Evolutionary conservation across 2,329 filamentous ascomycete species (phyloP), one percentile per base, ranked within the genome.

Genomic region (Fusarium tanahbumbuense): DNA sequence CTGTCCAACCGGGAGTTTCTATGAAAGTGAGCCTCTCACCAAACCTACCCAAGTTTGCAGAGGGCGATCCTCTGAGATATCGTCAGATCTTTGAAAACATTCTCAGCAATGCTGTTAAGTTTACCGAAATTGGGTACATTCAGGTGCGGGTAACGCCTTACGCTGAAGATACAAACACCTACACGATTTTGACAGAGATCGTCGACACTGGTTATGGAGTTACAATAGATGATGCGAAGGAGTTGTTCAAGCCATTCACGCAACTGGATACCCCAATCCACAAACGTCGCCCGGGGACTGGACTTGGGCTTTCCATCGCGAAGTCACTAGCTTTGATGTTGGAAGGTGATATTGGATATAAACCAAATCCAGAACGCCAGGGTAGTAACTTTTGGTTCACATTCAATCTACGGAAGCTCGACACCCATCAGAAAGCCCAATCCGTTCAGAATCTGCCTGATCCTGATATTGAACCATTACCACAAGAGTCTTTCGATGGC

Each of bases 381-480:
- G 57, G 57, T 7, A 60, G 57, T 3, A 59, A 32, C 16, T 60
- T 60, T 22, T 60, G 57, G 57, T 60, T 58, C 27, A 27, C 57
- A 0, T 27, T 60, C 27, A 60, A 60, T 5, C 5, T 59, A 0
- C 41, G 30, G 27, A 60, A 18, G 18, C 7, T 48, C 3, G 40
- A 18, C 4, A 27, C 18, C 11, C 32, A 25, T n/a, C 32, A 20
- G 4, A 11, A 42, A 20, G 4, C 18, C 2, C 25, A 60, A 48
- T 2, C 12, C 1, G 15, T n/a, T 0, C 5, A 8, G 5, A 11
- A 2, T 23, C 2, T 12, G 6, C 22, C 22, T 2, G 15, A 46
- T 7, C 0, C 22, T 4, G 8, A 42, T 3, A 12, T 1, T 5
- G 11, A 34, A 18, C 1, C 6, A 9, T 6, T 6, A 3, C 42